phyloP scores from a whole-genome alignment of 352 stramenopile genomes.

The Peronospora destructor region DNA sequence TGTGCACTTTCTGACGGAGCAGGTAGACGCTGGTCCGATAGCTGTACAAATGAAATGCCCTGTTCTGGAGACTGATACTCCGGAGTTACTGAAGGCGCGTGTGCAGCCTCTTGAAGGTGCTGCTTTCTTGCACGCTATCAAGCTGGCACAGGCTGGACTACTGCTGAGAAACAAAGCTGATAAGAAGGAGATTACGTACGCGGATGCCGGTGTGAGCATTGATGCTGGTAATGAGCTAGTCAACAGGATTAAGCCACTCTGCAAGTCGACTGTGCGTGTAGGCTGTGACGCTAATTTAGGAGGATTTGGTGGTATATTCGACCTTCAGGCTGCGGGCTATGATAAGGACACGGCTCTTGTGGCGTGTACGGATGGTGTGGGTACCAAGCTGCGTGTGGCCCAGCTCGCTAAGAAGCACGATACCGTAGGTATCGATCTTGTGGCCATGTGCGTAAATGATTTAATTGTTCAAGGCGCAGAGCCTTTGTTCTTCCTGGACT shows the following conservation, averaged over 20 bases:
- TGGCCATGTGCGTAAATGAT: conserved; percentile 99
- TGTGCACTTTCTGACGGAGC: conserved; percentile 96
- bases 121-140: conserved; percentile 87
- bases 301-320: conserved; percentile 97
- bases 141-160: conserved; percentile 64
- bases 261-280: conserved; percentile 92
- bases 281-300: conserved; percentile 95
- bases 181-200: conserved; percentile 94
- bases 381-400: conserved; percentile 94
- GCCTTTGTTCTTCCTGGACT: conserved; percentile 99
- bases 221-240: conserved; percentile 95
- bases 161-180: conserved; percentile 44
- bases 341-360: conserved; percentile 96
- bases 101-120: conserved; percentile 95
- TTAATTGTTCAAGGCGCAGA: conserved; percentile 98
- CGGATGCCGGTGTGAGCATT: conserved; percentile 96
- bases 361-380: conserved; percentile 95
- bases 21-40: conserved; percentile 98
- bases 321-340: conserved; percentile 95
- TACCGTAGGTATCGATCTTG: conserved; percentile 96
- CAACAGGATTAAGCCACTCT: conserved; percentile 97
- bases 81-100: conserved; percentile 94
- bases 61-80: conserved; percentile 87
- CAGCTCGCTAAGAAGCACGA: conserved; percentile 89
- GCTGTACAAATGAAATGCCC: conserved; percentile 92